A percentile compares a stretch with the other conserved stretches of the same genome.
Evolutionary conservation across 768 basidiomycete genomes (phyloP).

Genomic region (Tulasnella sp.): DNA sequence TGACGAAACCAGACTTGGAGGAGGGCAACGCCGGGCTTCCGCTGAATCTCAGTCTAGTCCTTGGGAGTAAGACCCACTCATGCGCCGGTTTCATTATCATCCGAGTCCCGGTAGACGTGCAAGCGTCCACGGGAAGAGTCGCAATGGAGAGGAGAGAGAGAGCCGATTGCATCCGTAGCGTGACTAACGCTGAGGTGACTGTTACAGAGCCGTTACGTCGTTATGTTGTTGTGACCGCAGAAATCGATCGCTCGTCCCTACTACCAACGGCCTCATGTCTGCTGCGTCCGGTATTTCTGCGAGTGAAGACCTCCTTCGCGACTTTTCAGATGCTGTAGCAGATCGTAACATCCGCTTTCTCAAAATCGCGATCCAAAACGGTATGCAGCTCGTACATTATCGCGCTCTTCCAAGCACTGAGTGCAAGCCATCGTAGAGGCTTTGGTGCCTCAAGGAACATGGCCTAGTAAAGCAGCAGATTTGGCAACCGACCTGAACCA

Average conservation of each 20-base stretch:
- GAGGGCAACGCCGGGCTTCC: not conserved
- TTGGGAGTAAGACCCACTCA: not conserved
- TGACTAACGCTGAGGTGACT: not conserved
- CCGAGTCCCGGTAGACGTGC: not conserved
- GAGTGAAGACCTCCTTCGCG: constrained; percentile 17
- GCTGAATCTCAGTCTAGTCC: not conserved
- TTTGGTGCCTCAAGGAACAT: constrained; percentile 57
- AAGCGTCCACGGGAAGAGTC: not conserved
- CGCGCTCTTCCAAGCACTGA: not conserved
- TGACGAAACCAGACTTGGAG: not conserved
- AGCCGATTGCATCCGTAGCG: not conserved
- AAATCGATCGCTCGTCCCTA: not conserved
- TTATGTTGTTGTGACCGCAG: not conserved
- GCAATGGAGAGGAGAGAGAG: not conserved
- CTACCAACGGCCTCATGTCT: constrained; percentile 21
- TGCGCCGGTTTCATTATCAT: not conserved
- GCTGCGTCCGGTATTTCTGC: constrained; percentile 26
- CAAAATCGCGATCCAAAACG: constrained; percentile 71
- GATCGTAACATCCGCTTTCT: constrained; percentile 58
- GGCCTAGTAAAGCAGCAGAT: constrained; percentile 47
- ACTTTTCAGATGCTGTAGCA: constrained; percentile 8
- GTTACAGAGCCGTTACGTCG: no score
- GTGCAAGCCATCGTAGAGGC: constrained; percentile 49
- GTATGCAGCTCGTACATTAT: constrained; percentile 40
- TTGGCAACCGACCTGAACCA: constrained; percentile 59